Evolutionary conservation across 2,329 filamentous ascomycete genomes (phyloP), one percentile per base, ranked within the genome.

Genomic region (Fusarium miscanthi): DNA sequence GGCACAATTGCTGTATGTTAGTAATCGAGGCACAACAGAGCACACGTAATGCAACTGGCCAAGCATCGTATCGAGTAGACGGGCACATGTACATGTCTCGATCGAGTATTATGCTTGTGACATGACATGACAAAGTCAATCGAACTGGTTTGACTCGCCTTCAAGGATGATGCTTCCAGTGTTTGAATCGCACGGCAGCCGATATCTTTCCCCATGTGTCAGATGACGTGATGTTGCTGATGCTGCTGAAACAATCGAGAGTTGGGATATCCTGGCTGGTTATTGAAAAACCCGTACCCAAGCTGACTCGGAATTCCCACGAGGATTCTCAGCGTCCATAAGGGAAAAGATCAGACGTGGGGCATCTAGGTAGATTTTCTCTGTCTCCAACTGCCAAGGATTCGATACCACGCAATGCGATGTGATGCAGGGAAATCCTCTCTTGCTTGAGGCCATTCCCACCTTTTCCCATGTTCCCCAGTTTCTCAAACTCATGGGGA

Each of bases 381-480:
- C 40, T 13, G 17, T 25, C 40, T 52, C 27, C 38, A 63, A 40
- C 17, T 37, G 38, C 33, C 62, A 27, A 66, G 40, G n/a, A 27
- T 66, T 35, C 49, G 35, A 33, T 53, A 42, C 33, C 25, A 67
- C 40, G 37, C 45, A n/a, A 46, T 65, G 46, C n/a, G 33, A 52
- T 66, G 64, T 33, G 33, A 57, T 51, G 57, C 48, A 68, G 35
- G 57, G 48, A 45, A 63, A 45, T 40, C 40, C 35, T 58, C 40
- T 38, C 40, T 37, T 49, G 6, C 30, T 43, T 57, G 66, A 73
- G 66, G 70, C 70, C 70, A 73, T 73, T 67, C 62, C 66, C 53
- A 59, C 40, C 42, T 59, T 46, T 52, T n/a, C 41, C 33, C 31
- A 59, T 57, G n/a, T 40, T 35, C 40, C 19, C 40, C 40, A 12